These are phyloP conservation scores for Tulasnella sp. DNA, from an alignment of 768 basidiomycete species.

Conservation along the genomic window DNA sequence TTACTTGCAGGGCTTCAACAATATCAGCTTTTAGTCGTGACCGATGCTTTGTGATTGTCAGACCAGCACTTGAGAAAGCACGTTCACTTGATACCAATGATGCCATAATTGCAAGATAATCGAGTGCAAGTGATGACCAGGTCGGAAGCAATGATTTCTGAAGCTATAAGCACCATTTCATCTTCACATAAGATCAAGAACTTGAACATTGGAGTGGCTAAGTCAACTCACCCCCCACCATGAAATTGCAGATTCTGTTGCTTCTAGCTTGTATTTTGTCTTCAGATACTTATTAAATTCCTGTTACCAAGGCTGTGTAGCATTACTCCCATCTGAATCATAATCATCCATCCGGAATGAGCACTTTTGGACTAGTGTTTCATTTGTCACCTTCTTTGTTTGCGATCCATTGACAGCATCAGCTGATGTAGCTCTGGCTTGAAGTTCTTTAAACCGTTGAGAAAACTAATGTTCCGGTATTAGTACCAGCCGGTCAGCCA, in stretches of 20 bases:
- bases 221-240: conserved; percentile 29
- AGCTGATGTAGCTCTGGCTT: background rate
- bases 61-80: conserved; percentile 31
- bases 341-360: background rate
- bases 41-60: conserved; percentile 28
- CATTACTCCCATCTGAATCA: background rate
- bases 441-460: background rate
- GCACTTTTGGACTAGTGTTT: background rate
- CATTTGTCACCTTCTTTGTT: no score
- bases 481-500: background rate
- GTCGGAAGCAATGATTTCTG: conserved; percentile 24
- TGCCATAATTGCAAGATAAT: conserved; percentile 31
- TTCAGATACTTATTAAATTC: background rate
- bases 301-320: background rate
- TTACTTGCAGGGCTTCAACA: conserved; percentile 26
- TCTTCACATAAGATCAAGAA: background rate
- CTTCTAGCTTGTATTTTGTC: background rate
- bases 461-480: background rate
- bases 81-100: conserved; percentile 30
- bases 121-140: conserved; percentile 29
- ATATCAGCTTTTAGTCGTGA: conserved; percentile 29
- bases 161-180: conserved; percentile 15
- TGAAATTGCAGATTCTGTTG: conserved; percentile 20
- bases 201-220: background rate
- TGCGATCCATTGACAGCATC: background rate